These are phyloP conservation scores for Aspergillus calidoustus DNA, from an alignment of 2,329 filamentous ascomycete species.

Conservation along the genomic window DNA sequence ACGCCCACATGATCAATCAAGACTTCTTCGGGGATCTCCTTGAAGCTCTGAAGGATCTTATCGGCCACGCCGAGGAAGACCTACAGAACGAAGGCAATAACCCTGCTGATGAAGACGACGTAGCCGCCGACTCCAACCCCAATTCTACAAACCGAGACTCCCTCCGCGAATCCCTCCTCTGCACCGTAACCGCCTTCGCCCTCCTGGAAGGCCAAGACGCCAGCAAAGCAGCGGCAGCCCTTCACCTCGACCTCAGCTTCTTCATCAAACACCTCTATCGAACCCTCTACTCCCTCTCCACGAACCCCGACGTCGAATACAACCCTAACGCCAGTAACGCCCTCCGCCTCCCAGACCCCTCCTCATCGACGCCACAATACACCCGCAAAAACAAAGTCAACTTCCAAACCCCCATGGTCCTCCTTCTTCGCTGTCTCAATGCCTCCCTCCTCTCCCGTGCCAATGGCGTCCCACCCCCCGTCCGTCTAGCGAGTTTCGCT, in stretches of 20 bases:
- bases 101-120: slow-evolving; percentile 38
- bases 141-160: slow-evolving; percentile 66
- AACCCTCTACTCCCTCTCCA: slow-evolving; percentile 75
- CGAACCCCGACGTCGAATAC: slow-evolving; percentile 85
- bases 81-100: slow-evolving; percentile 54
- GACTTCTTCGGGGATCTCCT: slow-evolving; percentile 97
- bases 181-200: slow-evolving; percentile 95
- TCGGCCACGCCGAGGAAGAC: slow-evolving; percentile 68
- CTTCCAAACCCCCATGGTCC: slow-evolving; percentile 89
- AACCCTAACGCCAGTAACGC: slow-evolving; percentile 65
- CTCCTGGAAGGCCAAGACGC: slow-evolving; percentile 93
- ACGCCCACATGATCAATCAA: slow-evolving; percentile 96
- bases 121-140: slow-evolving; percentile 33
- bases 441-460: slow-evolving; percentile 78
- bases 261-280: slow-evolving; percentile 95
- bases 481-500: slow-evolving; percentile 86
- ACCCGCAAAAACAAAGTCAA: slow-evolving; percentile 74
- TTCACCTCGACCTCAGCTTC: slow-evolving; percentile 91
- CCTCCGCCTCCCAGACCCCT: slow-evolving; percentile 70
- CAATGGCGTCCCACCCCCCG: slow-evolving; percentile 75
- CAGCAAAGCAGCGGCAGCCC: slow-evolving; percentile 76
- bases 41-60: slow-evolving; percentile 91
- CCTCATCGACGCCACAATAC: slow-evolving; percentile 45
- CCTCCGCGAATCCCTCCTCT: slow-evolving; percentile 85
- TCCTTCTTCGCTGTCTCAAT: slow-evolving; percentile 84